These are phyloP conservation scores for Xylogone sp. DNA, from an alignment of 2,329 filamentous ascomycete genomes.

Conservation along the genomic window DNA sequence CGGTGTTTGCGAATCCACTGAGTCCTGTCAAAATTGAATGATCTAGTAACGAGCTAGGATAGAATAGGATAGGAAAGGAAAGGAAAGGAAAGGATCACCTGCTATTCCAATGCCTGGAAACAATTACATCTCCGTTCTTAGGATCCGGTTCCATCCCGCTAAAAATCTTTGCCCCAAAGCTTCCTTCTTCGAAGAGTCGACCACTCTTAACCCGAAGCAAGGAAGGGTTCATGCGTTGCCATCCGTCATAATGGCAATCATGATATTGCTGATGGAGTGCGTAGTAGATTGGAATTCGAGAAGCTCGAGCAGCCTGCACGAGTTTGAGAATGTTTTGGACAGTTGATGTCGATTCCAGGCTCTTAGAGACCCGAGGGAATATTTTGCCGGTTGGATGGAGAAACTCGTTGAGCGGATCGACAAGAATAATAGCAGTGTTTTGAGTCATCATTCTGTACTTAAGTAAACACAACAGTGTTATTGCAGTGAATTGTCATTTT, in stretches of 20 bases:
- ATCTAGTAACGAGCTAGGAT: neutral
- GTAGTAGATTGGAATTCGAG: slow-evolving; percentile 32
- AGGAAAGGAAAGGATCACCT: slow-evolving; percentile 12
- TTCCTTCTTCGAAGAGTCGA: slow-evolving; percentile 24
- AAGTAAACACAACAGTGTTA: no score
- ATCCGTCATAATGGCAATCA: slow-evolving; percentile 21
- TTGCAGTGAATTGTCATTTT: no score
- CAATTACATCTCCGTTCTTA: slow-evolving; percentile 27
- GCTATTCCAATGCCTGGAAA: slow-evolving; percentile 30
- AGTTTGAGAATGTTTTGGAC: slow-evolving; percentile 22
- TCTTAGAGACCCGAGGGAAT: slow-evolving; percentile 20
- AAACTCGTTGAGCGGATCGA: slow-evolving; percentile 26
- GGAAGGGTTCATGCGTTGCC: slow-evolving; percentile 22
- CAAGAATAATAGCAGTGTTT: slow-evolving; percentile 21
- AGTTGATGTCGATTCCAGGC: slow-evolving; percentile 23
- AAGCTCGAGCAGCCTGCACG: slow-evolving; percentile 17
- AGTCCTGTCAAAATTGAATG: neutral
- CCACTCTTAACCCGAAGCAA: slow-evolving; percentile 15
- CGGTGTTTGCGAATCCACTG: slow-evolving; percentile 31
- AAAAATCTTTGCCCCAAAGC: slow-evolving; percentile 27
- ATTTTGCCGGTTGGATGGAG: slow-evolving; percentile 22
- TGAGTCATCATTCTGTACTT: slow-evolving; percentile 3
- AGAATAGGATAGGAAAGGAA: no score
- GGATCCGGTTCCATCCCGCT: slow-evolving; percentile 24
- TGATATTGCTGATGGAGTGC: slow-evolving; percentile 28